Percentiles rank a stretch among this genome's conserved stretches.
Conservation (phyloP, 352 stramenopile species). For the Globisporangium alternatum region DNA sequence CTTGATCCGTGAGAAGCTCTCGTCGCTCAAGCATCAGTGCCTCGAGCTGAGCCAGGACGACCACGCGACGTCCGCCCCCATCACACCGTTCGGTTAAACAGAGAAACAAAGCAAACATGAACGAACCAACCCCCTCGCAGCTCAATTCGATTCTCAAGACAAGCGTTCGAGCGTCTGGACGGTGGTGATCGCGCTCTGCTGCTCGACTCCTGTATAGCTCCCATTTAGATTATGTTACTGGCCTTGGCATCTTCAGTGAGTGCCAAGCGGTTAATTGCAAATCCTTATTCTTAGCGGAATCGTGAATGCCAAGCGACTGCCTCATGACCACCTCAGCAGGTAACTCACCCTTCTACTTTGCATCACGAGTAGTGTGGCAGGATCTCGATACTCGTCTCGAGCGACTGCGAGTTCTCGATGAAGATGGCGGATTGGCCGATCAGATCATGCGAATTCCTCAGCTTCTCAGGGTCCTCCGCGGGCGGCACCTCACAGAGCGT, state of each 20-base stretch:
- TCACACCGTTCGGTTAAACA: conserved; percentile 82
- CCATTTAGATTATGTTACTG: conserved; percentile 22
- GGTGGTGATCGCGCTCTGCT: not conserved
- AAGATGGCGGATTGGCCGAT: conserved; percentile 28
- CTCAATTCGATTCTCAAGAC: not conserved
- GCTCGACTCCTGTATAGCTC: conserved; percentile 13
- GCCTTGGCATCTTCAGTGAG: not conserved
- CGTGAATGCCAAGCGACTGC: not conserved
- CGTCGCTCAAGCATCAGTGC: conserved; percentile 84
- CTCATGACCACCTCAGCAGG: not conserved
- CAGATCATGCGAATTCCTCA: conserved; percentile 22
- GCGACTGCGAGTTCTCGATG: conserved; percentile 45
- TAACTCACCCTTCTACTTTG: not conserved
- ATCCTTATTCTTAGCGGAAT: conserved; percentile 7
- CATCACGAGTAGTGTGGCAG: conserved; percentile 58
- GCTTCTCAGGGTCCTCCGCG: conserved; percentile 12
- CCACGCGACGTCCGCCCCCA: conserved; percentile 46
- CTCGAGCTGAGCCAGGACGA: conserved; percentile 84
- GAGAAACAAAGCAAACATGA: not conserved
- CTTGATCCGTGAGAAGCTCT: conserved; percentile 85
- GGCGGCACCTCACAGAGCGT: conserved; percentile 34
- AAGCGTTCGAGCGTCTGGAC: not conserved
- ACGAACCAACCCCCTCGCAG: not conserved
- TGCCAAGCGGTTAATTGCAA: conserved; percentile 14
- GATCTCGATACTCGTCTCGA: conserved; percentile 55